These are phyloP conservation scores for Amaranthus hypochondriacus DNA, from an alignment of 148 eudicot species.

Conservation along the genomic window DNA sequence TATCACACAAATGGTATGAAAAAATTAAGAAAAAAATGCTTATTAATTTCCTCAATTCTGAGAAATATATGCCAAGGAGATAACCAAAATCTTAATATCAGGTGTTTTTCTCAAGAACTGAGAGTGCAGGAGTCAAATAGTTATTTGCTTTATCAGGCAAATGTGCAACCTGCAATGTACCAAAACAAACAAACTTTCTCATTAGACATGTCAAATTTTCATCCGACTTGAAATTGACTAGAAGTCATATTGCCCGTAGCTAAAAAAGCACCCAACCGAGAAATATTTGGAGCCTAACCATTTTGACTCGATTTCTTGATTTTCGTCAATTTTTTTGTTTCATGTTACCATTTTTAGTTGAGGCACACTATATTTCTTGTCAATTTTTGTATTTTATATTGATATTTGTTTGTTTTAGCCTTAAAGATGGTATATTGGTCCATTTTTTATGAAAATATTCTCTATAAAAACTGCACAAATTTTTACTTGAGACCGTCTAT, in stretches of 20 bases:
- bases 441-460: no score
- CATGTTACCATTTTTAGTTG: no score
- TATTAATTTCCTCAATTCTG: not conserved
- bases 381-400: no score
- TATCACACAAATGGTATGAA: constrained; percentile 6
- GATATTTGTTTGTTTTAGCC: no score
- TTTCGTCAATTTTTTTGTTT: no score
- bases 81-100: constrained; percentile 27
- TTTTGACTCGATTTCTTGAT: no score
- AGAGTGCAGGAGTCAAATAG: constrained; percentile 85
- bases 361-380: no score
- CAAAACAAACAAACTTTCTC: not conserved
- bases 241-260: not conserved
- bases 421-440: no score
- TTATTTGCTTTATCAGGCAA: constrained; percentile 98
- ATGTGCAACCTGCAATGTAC: constrained; percentile 75
- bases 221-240: not conserved
- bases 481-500: no score
- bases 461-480: no score
- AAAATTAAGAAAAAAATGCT: not conserved
- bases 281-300: no score
- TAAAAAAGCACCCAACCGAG: no score
- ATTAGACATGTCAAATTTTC: not conserved
- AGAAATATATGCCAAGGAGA: constrained; percentile 7
- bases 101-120: constrained; percentile 89